Evolutionary conservation across 2,329 filamentous ascomycete genomes (phyloP), one percentile per base, ranked within the genome.

Genomic region (Aspergillus hortae): DNA sequence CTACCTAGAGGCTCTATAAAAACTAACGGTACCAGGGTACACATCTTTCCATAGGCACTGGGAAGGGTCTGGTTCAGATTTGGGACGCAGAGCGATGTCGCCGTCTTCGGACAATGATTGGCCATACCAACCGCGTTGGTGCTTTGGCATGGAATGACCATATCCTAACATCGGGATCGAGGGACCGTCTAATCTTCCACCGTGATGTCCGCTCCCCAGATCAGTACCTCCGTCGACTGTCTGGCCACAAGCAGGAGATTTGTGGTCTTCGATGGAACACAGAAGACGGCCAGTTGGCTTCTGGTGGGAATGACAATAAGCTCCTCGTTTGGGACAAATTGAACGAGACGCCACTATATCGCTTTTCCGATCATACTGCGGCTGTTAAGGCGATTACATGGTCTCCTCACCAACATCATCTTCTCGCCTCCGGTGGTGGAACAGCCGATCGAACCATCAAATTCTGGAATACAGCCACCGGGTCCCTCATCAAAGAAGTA

Each of bases 291-390:
- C 94, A 99, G 69, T 80, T 99, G 23, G 94, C 94, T 11, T 95
- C 90, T 50, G 94, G 94, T 46, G 94, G 94, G 5, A 99, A 99
- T 71, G 94, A 99, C 76, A 99, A 99, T 76, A 97, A 97, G 69
- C 80, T 99, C 43, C 94, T 97, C 83, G 91, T 99, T 21, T 99
- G 94, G 94, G 94, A 99, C 65, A 95, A 95, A 68, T 80, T 96
- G 53, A 90, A 86, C n/a, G 89, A 95, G 61, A 89, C 91, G 6
- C 94, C 94, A 1, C 80, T 95, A 2, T 96, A 89, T 80, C 95
- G 95, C 62, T 97, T 96, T 71, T 88, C 89, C 15, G 92, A 96
- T 58, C 94, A 99, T 69, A 92, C 88, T 33, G 94, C 94, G 11
- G 94, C 94, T 7, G 94, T 99, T 47, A 99, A 99, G 71, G 94